Conservation (phyloP, 2,329 filamentous ascomycete species). For the Triangularia setosa region DNA sequence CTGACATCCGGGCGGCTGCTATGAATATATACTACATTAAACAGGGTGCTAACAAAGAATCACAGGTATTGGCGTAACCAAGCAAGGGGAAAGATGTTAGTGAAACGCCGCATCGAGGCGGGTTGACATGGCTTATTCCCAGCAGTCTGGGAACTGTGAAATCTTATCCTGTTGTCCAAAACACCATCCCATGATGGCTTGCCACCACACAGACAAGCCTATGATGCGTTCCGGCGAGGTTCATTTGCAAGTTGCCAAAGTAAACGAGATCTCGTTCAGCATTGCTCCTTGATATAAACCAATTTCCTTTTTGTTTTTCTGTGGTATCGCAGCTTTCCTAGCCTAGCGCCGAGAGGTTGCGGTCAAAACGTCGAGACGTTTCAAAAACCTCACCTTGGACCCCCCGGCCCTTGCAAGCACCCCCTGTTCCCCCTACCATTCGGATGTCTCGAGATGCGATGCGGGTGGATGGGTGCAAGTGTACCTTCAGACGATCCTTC, state of each 20-base stretch:
- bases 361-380: constrained; percentile 29
- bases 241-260: not conserved
- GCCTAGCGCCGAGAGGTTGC: constrained; percentile 15
- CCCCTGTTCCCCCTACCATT: constrained; percentile 15
- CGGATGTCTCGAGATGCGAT: constrained; percentile 28
- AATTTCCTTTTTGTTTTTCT: constrained; percentile 13
- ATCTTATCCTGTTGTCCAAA: not conserved
- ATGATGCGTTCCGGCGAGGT: not conserved
- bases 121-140: not conserved
- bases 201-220: not conserved
- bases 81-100: constrained; percentile 10
- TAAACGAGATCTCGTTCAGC: not conserved
- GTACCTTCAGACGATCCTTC: constrained; percentile 37
- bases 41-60: not conserved
- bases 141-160: not conserved
- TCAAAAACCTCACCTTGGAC: constrained; percentile 22
- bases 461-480: constrained; percentile 16
- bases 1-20: constrained; percentile 9
- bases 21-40: not conserved
- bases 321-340: constrained; percentile 5
- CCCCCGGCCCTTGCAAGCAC: constrained; percentile 19
- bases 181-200: not conserved
- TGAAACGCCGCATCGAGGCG: constrained; percentile 12
- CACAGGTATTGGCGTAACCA: not conserved
- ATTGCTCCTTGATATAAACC: not conserved